Base-by-base conservation (phyloP, 179 eudicot genomes). In the Amaranthus tricolor region DNA sequence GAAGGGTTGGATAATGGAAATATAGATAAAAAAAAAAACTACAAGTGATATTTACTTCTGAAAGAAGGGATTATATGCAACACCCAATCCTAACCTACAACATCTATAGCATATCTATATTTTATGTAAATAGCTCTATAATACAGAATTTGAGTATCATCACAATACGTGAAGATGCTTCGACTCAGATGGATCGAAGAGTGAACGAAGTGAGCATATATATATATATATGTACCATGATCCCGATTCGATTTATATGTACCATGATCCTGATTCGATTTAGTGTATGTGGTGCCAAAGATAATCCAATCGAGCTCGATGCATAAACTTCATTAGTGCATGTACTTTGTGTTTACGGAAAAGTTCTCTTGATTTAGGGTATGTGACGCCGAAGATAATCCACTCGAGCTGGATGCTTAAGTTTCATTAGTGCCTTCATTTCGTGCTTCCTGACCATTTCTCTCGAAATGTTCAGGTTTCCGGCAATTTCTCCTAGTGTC, bases 381-480 rank as follows among this genome's bases (percentile, higher is more conserved):
- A 90, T 78, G 82, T 95, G 83, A 44, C 75, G 88, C 60, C 92
- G 97, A 68, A 95, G 88, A 79, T 95, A 90, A 77, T 93, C 95
- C 54, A 87, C 85, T 66, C 99, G 89, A 77, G 96, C 76, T 56
- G 99, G 97, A 82, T 89, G 97, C 86, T 90, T 95, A 70, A 95
- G 97, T 85, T 93, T 95, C 95, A 95, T 89, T 54, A 95, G 81
- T 67, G 97, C 99, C 83, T 93, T 95, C 77, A 90, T 86, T 83
- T 95, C 99, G 61, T 95, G 96, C 79, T 95, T 95, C 65, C 95
- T 75, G 16, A 95, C 99, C 99, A 95, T 95, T 86, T 95, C 97
- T 82, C 97, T 81, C 6, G 99, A 95, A 20, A 95, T 95, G 66
- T 87, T 93, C 57, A 95, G 86, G 82, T 95, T 95, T 21, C 99